Conservation (phyloP, 1,284 basidiomycete genomes). For the Agaricales sp. region DNA sequence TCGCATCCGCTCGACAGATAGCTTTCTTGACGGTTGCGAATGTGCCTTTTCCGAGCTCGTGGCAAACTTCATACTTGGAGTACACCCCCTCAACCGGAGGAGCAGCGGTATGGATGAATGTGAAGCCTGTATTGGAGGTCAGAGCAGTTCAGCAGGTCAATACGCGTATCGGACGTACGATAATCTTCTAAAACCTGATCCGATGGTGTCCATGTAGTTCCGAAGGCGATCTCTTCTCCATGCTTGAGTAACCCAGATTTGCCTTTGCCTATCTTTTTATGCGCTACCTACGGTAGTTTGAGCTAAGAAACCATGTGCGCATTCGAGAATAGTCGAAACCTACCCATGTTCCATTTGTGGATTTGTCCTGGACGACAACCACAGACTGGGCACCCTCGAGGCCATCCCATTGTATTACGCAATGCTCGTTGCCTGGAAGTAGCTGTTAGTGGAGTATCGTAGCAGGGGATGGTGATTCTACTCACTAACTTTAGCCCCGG, state of each 20-base stretch:
- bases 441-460: too few relatives aligned
- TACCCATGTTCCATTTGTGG: constrained; percentile 83
- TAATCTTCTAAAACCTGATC: constrained; percentile 47
- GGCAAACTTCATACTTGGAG: constrained; percentile 50
- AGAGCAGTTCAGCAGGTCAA: constrained; percentile 9
- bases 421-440: constrained; percentile 53
- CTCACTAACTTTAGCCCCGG: constrained; percentile 67
- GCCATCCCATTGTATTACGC: constrained; percentile 58
- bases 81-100: constrained; percentile 41
- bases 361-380: constrained; percentile 61
- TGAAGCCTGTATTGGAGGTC: constrained; percentile 23
- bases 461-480: too few relatives aligned
- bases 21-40: constrained; percentile 76
- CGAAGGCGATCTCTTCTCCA: constrained; percentile 79
- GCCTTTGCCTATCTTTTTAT: constrained; percentile 43
- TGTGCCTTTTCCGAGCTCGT: constrained; percentile 69
- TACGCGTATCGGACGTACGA: constrained; percentile 25
- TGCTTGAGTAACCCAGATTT: constrained; percentile 54
- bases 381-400: constrained; percentile 36
- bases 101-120: constrained; percentile 39
- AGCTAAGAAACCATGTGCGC: too few relatives aligned
- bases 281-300: too few relatives aligned
- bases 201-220: constrained; percentile 37
- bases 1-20: constrained; percentile 44
- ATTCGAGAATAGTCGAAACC: constrained; percentile 22